A percentile compares a stretch with the other conserved stretches of the same genome.
These are phyloP conservation scores for Diaporthe velutina DNA, from an alignment of 2,329 filamentous ascomycete species.

Conservation along the genomic window DNA sequence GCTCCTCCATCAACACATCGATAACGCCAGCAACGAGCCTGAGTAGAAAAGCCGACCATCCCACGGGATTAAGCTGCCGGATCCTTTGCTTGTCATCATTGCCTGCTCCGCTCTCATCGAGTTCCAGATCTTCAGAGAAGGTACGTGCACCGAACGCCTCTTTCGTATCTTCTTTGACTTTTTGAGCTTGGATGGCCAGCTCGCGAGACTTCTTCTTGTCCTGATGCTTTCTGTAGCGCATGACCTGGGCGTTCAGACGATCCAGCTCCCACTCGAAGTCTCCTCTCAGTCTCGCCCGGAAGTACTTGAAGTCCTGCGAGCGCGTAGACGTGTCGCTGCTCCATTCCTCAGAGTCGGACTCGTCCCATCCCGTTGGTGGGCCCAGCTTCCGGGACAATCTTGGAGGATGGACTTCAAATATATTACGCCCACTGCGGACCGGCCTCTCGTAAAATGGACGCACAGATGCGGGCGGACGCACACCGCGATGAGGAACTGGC, in stretches of 20 bases:
- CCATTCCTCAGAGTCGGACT: slow-evolving; percentile 17
- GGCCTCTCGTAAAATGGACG: not conserved
- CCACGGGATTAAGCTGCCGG: not conserved
- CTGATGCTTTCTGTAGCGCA: slow-evolving; percentile 4
- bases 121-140: no score
- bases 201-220: not conserved
- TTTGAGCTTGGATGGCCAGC: not conserved
- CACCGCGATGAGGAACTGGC: no score
- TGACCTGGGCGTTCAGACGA: slow-evolving; percentile 3
- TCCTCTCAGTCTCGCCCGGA: slow-evolving; percentile 6
- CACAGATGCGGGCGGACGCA: not conserved
- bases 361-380: slow-evolving; percentile 8
- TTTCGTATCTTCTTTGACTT: not conserved
- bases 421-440: not conserved
- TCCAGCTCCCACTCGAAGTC: slow-evolving; percentile 30
- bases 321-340: slow-evolving; percentile 17
- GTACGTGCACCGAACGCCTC: not conserved
- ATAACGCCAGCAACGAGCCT: not conserved
- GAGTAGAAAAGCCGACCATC: not conserved
- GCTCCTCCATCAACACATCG: slow-evolving; percentile 6
- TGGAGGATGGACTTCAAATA: not conserved
- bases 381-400: not conserved
- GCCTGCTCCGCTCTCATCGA: not conserved
- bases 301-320: slow-evolving; percentile 22
- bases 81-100: no score